Conservation (phyloP, 371 early-diverging fungal genomes). For the Rhizopus arrhizus region DNA sequence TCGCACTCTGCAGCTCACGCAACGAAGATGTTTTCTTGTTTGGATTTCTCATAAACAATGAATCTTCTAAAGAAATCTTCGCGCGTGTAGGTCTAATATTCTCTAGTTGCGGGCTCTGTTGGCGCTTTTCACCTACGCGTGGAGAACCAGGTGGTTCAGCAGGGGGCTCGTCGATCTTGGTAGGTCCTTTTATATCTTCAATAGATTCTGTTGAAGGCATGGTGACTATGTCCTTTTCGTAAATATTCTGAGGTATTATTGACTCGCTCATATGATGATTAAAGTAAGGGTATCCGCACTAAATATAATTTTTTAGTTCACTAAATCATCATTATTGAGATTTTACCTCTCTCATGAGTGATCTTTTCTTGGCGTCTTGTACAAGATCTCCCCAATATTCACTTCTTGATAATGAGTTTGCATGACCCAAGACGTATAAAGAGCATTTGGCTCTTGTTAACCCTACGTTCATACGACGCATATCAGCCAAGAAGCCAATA, state of each 20-base stretch:
- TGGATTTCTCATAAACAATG: too few relatives aligned
- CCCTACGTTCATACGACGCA: slow-evolving; percentile 92
- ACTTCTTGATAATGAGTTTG: slow-evolving; percentile 59
- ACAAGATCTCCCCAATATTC: slow-evolving; percentile 73
- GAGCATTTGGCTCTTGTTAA: slow-evolving; percentile 91
- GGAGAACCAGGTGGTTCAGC: too few relatives aligned
- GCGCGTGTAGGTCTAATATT: too few relatives aligned
- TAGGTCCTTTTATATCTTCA: slow-evolving; percentile 9
- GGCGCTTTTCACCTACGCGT: too few relatives aligned
- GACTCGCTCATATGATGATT: slow-evolving; percentile 8
- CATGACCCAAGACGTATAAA: slow-evolving; percentile 88
- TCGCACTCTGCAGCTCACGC: too few relatives aligned
- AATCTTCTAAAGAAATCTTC: too few relatives aligned
- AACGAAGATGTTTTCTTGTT: too few relatives aligned
- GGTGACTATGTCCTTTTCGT: slow-evolving; percentile 9
- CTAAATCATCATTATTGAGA: neutral
- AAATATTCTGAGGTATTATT: slow-evolving; percentile 20
- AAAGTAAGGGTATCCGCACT: slow-evolving; percentile 33
- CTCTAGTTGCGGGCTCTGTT: too few relatives aligned
- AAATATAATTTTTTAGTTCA: neutral
- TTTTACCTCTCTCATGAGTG: slow-evolving; percentile 52
- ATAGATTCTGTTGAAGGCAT: neutral
- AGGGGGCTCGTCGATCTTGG: slow-evolving; percentile 9
- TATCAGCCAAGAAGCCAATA: slow-evolving; percentile 94
- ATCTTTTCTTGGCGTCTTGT: slow-evolving; percentile 54